Evolutionary conservation across 169 alveolate genomes (phyloP).

Genomic region (Prorocentrum cordatum): DNA sequence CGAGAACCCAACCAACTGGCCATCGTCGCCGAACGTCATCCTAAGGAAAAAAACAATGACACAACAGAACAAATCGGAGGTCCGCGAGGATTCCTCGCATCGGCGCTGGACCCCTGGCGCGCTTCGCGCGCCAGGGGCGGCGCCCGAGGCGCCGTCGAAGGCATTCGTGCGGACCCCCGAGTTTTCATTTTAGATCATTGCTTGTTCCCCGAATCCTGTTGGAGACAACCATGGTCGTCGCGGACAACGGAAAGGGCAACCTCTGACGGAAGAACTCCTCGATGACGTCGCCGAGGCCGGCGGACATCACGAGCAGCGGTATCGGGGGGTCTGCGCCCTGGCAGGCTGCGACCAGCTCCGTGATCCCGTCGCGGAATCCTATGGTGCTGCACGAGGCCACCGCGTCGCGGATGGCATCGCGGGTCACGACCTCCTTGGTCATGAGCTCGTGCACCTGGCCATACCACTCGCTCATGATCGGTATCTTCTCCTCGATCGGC

Average conservation of each 20-base stretch:
- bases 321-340: conserved; percentile 19
- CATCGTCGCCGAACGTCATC: conserved; percentile 31
- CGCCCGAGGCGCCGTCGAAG: no score
- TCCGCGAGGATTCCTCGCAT: no score
- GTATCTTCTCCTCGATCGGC: conserved; percentile 15
- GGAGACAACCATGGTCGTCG: conserved; percentile 29
- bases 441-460: conserved; percentile 62
- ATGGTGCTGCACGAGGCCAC: conserved; percentile 30
- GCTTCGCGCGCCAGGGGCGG: no score
- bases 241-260: conserved; percentile 14
- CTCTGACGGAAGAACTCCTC: conserved; percentile 49
- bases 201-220: no score
- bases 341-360: conserved; percentile 17
- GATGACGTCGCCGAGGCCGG: conserved; percentile 50
- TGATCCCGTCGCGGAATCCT: conserved; percentile 23
- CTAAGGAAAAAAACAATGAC: no score
- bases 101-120: no score
- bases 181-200: no score
- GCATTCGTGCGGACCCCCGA: no score
- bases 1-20: not conserved
- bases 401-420: conserved; percentile 25
- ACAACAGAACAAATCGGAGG: no score
- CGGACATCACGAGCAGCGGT: conserved; percentile 48
- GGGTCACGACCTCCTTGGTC: conserved; percentile 17
- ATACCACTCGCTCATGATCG: conserved; percentile 38